These are phyloP conservation scores for Dendrobium chrysotoxum DNA, from an alignment of 106 monocot species.

Conservation along the genomic window DNA sequence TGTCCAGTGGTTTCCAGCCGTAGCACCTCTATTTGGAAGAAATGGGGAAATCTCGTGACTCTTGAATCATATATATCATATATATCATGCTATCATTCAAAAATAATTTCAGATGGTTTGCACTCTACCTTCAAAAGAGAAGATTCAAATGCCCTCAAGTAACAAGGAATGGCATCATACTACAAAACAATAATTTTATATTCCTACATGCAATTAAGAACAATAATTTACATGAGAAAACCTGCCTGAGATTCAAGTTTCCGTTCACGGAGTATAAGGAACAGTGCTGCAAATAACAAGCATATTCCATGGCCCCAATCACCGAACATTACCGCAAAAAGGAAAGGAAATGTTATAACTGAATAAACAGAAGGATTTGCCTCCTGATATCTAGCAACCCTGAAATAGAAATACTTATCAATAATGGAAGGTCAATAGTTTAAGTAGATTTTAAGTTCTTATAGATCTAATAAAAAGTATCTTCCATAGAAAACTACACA, in stretches of 20 bases:
- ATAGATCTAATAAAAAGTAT: not conserved
- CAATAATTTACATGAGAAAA: not conserved
- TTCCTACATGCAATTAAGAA: not conserved
- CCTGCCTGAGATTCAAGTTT: conserved; percentile 82
- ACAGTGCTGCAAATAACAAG: conserved; percentile 70
- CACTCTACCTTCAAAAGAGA: not conserved
- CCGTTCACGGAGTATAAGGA: conserved; percentile 82
- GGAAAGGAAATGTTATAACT: conserved; percentile 92
- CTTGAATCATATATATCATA: not conserved
- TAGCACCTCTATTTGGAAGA: no score
- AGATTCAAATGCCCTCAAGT: not conserved
- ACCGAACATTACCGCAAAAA: conserved; percentile 99
- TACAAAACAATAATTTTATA: not conserved
- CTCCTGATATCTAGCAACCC: conserved; percentile 92
- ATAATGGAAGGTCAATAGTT: conserved; percentile 11
- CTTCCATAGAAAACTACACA: not conserved
- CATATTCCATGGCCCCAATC: conserved; percentile 99
- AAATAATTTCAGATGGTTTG: not conserved
- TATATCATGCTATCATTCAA: not conserved
- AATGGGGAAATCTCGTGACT: no score
- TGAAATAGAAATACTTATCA: conserved; percentile 34
- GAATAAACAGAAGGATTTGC: conserved; percentile 97
- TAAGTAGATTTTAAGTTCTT: not conserved
- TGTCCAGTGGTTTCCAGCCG: no score
- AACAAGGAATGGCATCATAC: not conserved